phyloP scores from a whole-genome alignment of 2,329 filamentous ascomycete genomes.

The Fusarium penzigii region DNA sequence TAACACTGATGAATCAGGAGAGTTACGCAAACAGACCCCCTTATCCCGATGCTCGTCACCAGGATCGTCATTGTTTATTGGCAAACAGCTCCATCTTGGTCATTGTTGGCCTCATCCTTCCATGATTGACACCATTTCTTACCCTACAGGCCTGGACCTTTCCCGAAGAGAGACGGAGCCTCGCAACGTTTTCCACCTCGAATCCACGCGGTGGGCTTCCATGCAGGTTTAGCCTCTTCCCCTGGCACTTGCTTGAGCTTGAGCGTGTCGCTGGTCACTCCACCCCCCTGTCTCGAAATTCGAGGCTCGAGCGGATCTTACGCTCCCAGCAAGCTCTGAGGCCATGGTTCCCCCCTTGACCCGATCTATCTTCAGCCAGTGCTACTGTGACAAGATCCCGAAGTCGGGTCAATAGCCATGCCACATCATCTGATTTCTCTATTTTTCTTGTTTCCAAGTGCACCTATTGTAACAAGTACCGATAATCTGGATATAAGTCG shows the following conservation, averaged over 20 bases:
- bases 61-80: background rate
- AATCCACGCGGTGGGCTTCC: slow-evolving; percentile 28
- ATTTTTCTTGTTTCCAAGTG: background rate
- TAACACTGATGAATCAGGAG: background rate
- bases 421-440: slow-evolving; percentile 20
- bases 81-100: slow-evolving; percentile 1
- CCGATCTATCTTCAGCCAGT: background rate
- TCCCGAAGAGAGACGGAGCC: slow-evolving; percentile 3
- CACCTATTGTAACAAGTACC: background rate
- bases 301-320: background rate
- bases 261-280: background rate
- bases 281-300: background rate
- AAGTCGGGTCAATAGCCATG: slow-evolving; percentile 18
- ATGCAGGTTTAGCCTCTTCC: slow-evolving; percentile 26
- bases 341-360: background rate
- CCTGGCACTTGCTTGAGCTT: slow-evolving; percentile 26
- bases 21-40: slow-evolving; percentile 1
- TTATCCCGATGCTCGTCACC: slow-evolving; percentile 12
- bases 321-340: background rate
- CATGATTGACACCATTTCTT: slow-evolving; percentile 6
- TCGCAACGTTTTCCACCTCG: slow-evolving; percentile 6
- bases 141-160: slow-evolving; percentile 18
- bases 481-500: background rate
- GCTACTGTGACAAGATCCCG: slow-evolving; percentile 5
- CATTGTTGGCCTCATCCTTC: slow-evolving; percentile 6